Evolutionary conservation across 2,329 filamentous ascomycete species (phyloP).

Genomic region (Epichloe gansuensis): DNA sequence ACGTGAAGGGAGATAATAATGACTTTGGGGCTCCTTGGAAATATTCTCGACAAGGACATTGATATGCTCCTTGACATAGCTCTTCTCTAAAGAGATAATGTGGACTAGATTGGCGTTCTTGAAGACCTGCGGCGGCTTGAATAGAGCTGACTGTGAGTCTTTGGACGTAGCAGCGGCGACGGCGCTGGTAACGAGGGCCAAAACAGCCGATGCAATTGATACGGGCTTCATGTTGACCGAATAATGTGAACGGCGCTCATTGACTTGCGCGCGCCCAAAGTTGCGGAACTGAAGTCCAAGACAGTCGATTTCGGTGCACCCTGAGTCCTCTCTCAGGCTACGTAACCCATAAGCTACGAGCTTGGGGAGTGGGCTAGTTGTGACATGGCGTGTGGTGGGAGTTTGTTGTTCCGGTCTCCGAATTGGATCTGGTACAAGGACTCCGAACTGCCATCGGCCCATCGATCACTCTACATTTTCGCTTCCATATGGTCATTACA

Average conservation of each 20-base stretch:
- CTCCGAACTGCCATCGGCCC: background rate
- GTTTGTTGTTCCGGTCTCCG: constrained; percentile 8
- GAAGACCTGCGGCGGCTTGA: constrained; percentile 82
- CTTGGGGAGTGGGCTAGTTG: background rate
- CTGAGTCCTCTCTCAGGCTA: constrained; percentile 5
- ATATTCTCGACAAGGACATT: constrained; percentile 93
- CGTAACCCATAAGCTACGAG: constrained; percentile 1
- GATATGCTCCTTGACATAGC: constrained; percentile 77
- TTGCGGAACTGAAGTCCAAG: constrained; percentile 6
- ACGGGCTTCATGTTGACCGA: constrained; percentile 28
- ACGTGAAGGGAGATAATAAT: constrained; percentile 85
- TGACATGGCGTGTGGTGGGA: constrained; percentile 6
- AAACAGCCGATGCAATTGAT: constrained; percentile 43
- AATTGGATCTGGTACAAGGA: background rate
- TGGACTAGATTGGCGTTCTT: constrained; percentile 88
- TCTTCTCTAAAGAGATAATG: constrained; percentile 85
- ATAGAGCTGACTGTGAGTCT: constrained; percentile 49
- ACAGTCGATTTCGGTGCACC: constrained; percentile 4
- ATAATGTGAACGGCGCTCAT: constrained; percentile 19
- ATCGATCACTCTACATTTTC: background rate
- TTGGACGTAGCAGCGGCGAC: constrained; percentile 42
- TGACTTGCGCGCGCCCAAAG: constrained; percentile 18
- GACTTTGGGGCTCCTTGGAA: constrained; percentile 62
- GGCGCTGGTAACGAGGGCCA: constrained; percentile 42
- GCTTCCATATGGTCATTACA: too few relatives aligned